Evolutionary conservation across 2,329 filamentous ascomycete species (phyloP).

Genomic region (Ambrosiella xylebori): DNA sequence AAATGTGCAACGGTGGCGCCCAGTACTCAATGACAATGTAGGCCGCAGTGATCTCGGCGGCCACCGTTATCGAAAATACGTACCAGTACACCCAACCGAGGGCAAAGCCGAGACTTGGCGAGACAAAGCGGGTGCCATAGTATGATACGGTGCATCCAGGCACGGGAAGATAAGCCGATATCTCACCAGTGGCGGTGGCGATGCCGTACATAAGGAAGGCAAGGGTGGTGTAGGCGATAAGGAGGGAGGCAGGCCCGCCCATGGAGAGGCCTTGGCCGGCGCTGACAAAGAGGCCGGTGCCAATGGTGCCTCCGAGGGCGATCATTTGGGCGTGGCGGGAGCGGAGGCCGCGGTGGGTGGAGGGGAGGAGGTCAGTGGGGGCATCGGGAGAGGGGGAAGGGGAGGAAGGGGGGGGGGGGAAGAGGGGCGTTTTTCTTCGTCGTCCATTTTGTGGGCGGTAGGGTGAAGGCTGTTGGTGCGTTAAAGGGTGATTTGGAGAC

Average conservation of each 20-base stretch:
- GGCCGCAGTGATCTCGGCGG: conserved; percentile 14
- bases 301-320: conserved; percentile 9
- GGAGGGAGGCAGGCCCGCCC: conserved; percentile 23
- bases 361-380: background rate
- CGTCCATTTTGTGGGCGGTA: too few species aligned
- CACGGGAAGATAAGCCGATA: conserved; percentile 18
- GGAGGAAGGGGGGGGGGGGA: background rate
- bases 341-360: conserved; percentile 20
- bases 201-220: conserved; percentile 38
- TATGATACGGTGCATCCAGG: conserved; percentile 15
- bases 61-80: conserved; percentile 11
- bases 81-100: conserved; percentile 30
- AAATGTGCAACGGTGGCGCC: conserved; percentile 13
- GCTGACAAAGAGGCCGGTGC: conserved; percentile 14
- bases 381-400: background rate
- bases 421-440: background rate
- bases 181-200: conserved; percentile 26
- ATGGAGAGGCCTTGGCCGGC: conserved; percentile 14
- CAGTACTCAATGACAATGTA: conserved; percentile 16
- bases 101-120: conserved; percentile 21
- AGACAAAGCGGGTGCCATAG: conserved; percentile 17
- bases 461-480: too few species aligned
- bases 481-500: too few species aligned
- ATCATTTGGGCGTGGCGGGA: conserved; percentile 24
- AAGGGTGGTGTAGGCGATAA: conserved; percentile 31